phyloP scores from a whole-genome alignment of 768 basidiomycete species.

The Tricholomella constricta region DNA sequence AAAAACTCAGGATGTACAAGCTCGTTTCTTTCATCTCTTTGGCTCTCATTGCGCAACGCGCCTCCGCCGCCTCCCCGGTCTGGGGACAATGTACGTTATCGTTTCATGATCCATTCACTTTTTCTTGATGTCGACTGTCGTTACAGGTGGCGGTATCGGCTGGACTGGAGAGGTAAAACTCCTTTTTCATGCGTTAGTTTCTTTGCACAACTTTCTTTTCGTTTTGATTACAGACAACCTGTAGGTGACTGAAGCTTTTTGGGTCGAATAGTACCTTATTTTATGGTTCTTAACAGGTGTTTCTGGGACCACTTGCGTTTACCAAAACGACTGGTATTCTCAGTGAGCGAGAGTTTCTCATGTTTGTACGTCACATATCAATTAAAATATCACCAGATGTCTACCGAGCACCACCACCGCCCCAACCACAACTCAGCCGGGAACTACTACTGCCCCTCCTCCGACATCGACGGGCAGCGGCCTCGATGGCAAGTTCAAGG shows the following conservation, averaged over 20 bases:
- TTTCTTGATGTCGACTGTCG: not conserved
- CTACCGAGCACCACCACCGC: slow-evolving; percentile 23
- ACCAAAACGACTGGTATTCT: slow-evolving; percentile 32
- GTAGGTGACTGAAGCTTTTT: slow-evolving; percentile 12
- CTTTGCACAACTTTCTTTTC: not conserved
- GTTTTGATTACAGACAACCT: slow-evolving; percentile 19
- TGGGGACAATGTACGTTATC: slow-evolving; percentile 38
- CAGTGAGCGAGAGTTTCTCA: slow-evolving; percentile 14
- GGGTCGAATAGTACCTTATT: not conserved
- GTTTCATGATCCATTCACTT: not conserved
- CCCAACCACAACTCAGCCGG: slow-evolving; percentile 15
- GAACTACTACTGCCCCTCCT: slow-evolving; percentile 17
- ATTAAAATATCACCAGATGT: slow-evolving; percentile 23
- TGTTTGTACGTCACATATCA: not conserved
- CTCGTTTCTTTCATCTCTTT: slow-evolving; percentile 24
- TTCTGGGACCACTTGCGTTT: slow-evolving; percentile 32
- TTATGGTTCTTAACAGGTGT: slow-evolving; percentile 23
- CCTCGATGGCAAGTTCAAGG: slow-evolving; percentile 24
- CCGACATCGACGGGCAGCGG: slow-evolving; percentile 19
- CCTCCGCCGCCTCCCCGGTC: slow-evolving; percentile 29
- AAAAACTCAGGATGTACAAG: slow-evolving; percentile 21
- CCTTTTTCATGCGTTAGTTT: not conserved
- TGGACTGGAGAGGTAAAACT: slow-evolving; percentile 33
- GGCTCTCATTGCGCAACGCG: slow-evolving; percentile 21
- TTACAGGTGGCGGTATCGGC: slow-evolving; percentile 30